Base-by-base conservation (phyloP, 371 early-diverging fungal species). In the Lichtheimia ornata region DNA sequence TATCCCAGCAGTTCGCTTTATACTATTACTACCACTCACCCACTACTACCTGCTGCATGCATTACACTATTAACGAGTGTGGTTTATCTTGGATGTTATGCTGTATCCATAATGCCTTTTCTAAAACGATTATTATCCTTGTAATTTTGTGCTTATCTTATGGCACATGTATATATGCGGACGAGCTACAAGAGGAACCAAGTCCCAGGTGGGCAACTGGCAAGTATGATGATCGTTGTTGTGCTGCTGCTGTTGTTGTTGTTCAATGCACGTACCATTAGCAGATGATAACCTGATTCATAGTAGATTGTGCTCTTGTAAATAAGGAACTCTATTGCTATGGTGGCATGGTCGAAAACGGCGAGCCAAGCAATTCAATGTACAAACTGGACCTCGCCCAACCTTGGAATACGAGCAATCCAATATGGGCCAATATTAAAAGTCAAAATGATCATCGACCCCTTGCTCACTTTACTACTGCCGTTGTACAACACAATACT, bases 341-440 rank as follows among this genome's bases (percentile, higher is more conserved):
- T 56, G 71, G 74, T n/a, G 74, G 74, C 2, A 30, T 45, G 15
- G 27, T 40, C 0, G 54, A 44, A 11, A 55, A 66, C 22, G 54
- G 56, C 30, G 58, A 61, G 25, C 22, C 56, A 22, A 55, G 62
- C 17, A 9, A 43, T 25, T n/a, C 62, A 2, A 59, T 74, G 65
- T 63, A 67, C 20, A 49, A 56, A 3, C 64, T 74, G 4, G 40
- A 61, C 24, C 50, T 74, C 1, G 51, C 25, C 7, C 44, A 57
- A 11, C 40, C 68, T n/a, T 74, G 74, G 74, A 68, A 59, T 13
- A 65, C 64, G 15, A 62, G 56, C 13, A 64, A 66, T 6, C 69
- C 74, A n/a, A 62, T 62, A 30, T 74, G 74, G 74, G 59, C 7
- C 18, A 15, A 50, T 42, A 56, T 58, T 17, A 54, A 59, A 17